Percentiles rank a stretch among this genome's conserved stretches.
phyloP scores from a whole-genome alignment of 2,329 filamentous ascomycete genomes.

The Claviceps fusiformis region DNA sequence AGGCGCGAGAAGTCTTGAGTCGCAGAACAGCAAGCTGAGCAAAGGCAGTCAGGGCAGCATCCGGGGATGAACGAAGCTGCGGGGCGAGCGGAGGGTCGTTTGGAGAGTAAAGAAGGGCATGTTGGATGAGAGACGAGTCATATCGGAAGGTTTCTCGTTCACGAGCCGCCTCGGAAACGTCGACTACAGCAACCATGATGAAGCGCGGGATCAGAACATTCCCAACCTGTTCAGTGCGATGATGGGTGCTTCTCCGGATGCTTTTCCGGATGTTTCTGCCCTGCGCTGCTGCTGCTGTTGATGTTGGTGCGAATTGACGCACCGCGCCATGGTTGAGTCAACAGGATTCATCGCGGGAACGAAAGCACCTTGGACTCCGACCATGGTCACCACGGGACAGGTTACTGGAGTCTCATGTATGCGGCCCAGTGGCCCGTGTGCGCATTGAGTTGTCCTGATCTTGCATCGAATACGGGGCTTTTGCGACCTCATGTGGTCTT shows the following conservation, averaged over 20 bases:
- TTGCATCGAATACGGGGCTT: not conserved
- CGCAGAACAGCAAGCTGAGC: conserved; percentile 32
- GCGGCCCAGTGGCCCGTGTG: not conserved
- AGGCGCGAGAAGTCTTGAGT: conserved; percentile 24
- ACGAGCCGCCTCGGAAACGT: conserved; percentile 1
- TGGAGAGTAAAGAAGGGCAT: not conserved
- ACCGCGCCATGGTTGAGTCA: not conserved
- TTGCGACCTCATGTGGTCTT: not conserved
- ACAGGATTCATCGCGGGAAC: not conserved
- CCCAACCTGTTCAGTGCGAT: not conserved
- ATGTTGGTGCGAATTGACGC: not conserved
- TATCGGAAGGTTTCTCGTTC: conserved; percentile 3
- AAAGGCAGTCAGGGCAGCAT: conserved; percentile 27
- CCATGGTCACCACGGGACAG: no score
- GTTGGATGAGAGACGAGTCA: not conserved
- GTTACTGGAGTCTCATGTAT: not conserved
- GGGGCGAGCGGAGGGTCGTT: conserved; percentile 1
- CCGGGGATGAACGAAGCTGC: conserved; percentile 13
- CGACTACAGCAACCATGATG: conserved; percentile 1
- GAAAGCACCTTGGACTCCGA: not conserved
- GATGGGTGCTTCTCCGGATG: not conserved
- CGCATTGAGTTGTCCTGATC: not conserved
- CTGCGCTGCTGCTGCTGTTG: not conserved
- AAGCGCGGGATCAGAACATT: not conserved
- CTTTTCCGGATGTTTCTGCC: not conserved